These are phyloP conservation scores for Barnettozyma populi DNA, from an alignment of 805 yeast species.

Conservation along the genomic window DNA sequence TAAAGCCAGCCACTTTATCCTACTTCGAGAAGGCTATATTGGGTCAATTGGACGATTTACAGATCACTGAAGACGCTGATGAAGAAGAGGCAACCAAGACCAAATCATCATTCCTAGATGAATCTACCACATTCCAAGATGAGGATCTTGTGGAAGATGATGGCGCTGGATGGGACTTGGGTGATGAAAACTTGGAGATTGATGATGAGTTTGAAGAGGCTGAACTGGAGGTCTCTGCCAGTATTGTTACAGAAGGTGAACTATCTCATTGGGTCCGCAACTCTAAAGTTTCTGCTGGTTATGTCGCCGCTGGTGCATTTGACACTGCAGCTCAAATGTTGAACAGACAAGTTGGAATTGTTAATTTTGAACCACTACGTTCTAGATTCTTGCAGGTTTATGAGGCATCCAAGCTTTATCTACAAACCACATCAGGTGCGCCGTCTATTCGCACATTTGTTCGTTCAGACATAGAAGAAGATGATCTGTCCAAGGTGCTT, in stretches of 20 bases:
- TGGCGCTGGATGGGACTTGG: slow-evolving; percentile 71
- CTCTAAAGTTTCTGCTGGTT: slow-evolving; percentile 85
- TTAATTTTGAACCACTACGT: slow-evolving; percentile 83
- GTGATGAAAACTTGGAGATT: slow-evolving; percentile 71
- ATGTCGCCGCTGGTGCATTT: slow-evolving; percentile 93
- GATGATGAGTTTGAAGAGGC: slow-evolving; percentile 54
- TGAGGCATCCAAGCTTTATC: slow-evolving; percentile 67
- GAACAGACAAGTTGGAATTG: slow-evolving; percentile 83
- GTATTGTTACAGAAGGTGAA: slow-evolving; percentile 38
- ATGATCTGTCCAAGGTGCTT: slow-evolving; percentile 38
- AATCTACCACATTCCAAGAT: slow-evolving; percentile 32
- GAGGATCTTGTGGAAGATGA: slow-evolving; percentile 50
- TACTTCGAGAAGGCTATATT: slow-evolving; percentile 80
- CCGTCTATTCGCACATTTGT: slow-evolving; percentile 66
- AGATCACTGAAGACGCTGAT: slow-evolving; percentile 40
- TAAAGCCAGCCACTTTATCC: slow-evolving; percentile 63
- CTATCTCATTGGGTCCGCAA: slow-evolving; percentile 79
- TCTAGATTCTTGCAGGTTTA: slow-evolving; percentile 78
- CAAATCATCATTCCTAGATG: slow-evolving; percentile 29
- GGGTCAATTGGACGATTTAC: slow-evolving; percentile 68
- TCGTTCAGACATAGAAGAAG: slow-evolving; percentile 56
- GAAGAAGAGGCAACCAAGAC: slow-evolving; percentile 20
- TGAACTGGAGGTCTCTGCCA: slow-evolving; percentile 32
- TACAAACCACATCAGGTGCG: slow-evolving; percentile 65
- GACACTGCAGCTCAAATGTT: slow-evolving; percentile 93